Evolutionary conservation across 345 rosid genomes (phyloP).

Genomic region (Zanthoxylum bungeanum): DNA sequence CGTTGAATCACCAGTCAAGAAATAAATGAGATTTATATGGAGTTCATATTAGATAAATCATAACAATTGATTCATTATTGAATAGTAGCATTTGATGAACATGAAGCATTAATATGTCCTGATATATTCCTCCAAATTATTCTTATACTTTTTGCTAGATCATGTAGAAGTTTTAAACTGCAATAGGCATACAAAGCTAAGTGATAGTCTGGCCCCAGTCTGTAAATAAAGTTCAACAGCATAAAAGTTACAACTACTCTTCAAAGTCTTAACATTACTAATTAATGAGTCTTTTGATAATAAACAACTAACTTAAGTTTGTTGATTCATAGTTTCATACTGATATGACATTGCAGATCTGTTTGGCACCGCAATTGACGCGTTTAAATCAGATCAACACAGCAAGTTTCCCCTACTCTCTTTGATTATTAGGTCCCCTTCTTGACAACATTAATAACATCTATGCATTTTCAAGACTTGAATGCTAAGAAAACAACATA

Average conservation of each 20-base stretch:
- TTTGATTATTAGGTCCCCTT: background rate
- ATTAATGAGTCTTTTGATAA: slow-evolving; percentile 1
- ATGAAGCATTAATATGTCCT: background rate
- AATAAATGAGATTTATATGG: too few species aligned
- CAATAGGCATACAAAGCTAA: background rate
- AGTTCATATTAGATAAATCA: too few species aligned
- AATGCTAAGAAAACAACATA: slow-evolving; percentile 11
- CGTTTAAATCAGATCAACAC: background rate
- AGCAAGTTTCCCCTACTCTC: background rate
- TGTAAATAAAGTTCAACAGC: background rate
- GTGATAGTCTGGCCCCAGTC: background rate
- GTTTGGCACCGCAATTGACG: background rate
- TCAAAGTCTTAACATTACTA: background rate
- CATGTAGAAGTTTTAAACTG: background rate
- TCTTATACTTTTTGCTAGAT: slow-evolving; percentile 4
- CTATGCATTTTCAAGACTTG: slow-evolving; percentile 11
- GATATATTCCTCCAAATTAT: background rate
- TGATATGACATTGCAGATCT: background rate
- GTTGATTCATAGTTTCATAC: background rate
- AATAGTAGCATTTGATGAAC: too few species aligned
- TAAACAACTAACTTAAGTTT: background rate
- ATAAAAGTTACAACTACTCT: background rate
- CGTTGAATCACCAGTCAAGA: too few species aligned
- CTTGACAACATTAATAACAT: slow-evolving; percentile 1
- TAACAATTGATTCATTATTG: too few species aligned